phyloP scores from a whole-genome alignment of 345 rosid species.

The Brassica juncea region DNA sequence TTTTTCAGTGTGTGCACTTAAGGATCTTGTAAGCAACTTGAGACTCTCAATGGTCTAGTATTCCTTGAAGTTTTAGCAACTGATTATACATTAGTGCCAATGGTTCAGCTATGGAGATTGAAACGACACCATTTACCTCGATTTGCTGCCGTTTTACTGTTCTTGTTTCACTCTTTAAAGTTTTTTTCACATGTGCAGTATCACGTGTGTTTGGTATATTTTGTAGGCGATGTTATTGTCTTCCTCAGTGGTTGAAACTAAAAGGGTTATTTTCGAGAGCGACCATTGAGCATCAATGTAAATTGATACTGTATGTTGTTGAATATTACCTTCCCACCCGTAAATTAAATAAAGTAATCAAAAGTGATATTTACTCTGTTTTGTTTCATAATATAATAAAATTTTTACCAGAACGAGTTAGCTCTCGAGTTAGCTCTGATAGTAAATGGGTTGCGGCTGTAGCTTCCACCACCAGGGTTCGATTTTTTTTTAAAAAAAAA shows the following conservation, averaged over 20 bases:
- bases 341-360: not conserved
- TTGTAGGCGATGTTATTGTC: not conserved
- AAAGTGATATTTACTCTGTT: not conserved
- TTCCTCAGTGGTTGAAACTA: constrained; percentile 10
- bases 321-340: not conserved
- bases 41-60: constrained; percentile 45
- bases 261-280: not conserved
- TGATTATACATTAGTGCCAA: not conserved
- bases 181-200: not conserved
- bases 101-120: not conserved
- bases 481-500: too few relatives aligned
- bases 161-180: not conserved
- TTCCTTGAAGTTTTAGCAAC: not conserved
- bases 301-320: not conserved
- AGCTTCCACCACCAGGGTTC: too few relatives aligned
- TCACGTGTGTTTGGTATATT: constrained; percentile 21
- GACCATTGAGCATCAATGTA: not conserved
- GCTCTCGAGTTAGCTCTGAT: too few relatives aligned
- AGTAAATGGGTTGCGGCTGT: too few relatives aligned
- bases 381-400: too few relatives aligned
- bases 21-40: constrained; percentile 59
- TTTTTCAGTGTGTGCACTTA: constrained; percentile 38
- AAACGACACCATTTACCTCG: not conserved
- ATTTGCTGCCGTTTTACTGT: not conserved
- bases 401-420: too few relatives aligned